These are phyloP conservation scores for Rhizopogon hawkerae DNA, from an alignment of 1,284 basidiomycete genomes.

Conservation along the genomic window DNA sequence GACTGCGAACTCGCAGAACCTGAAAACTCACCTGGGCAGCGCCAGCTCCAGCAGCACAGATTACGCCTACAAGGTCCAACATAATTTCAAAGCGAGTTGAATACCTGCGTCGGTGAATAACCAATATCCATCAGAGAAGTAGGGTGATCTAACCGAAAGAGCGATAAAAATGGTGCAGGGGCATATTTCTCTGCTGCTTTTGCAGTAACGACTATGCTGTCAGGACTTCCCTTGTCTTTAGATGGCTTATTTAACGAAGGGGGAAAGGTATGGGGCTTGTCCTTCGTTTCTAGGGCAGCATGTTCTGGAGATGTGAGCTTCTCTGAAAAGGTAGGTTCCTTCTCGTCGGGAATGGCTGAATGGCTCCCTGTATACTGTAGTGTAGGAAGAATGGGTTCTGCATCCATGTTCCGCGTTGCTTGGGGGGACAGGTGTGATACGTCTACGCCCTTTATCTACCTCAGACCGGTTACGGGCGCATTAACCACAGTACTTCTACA, in stretches of 20 bases:
- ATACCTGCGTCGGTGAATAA: constrained; percentile 33
- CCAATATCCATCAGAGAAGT: not conserved
- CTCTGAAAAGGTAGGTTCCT: not conserved
- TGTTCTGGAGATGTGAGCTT: not conserved
- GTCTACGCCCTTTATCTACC: not conserved
- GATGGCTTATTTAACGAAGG: not conserved
- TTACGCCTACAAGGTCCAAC: constrained; percentile 56
- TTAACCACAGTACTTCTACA: not conserved
- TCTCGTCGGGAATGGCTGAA: constrained; percentile 3
- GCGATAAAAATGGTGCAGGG: constrained; percentile 11
- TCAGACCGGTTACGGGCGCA: not conserved
- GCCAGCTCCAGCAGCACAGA: constrained; percentile 62
- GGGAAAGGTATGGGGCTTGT: not conserved
- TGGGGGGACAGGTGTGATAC: not conserved
- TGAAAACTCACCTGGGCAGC: constrained; percentile 55
- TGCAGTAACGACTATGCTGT: not conserved
- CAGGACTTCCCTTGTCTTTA: not conserved
- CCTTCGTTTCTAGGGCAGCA: not conserved
- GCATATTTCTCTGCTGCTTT: not conserved
- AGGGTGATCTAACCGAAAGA: constrained; percentile 18
- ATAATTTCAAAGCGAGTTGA: constrained; percentile 59
- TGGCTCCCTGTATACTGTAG: not conserved
- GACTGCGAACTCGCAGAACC: not conserved
- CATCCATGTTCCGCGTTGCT: not conserved
- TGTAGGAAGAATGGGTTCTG: not conserved